Conservation (phyloP, 345 rosid species). For the Citrus glauca region DNA sequence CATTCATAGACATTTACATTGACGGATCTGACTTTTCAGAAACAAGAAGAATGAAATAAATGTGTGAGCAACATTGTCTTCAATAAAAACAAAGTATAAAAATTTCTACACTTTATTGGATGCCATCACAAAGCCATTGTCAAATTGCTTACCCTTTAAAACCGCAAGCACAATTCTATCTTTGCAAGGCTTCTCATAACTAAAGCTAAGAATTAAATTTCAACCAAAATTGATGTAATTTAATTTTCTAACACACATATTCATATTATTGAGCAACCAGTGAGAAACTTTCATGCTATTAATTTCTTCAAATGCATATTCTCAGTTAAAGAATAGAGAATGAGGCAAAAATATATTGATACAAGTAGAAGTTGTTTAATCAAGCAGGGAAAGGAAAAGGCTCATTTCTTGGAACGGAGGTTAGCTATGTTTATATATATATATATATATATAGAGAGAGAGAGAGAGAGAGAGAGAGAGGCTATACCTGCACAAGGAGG, state of each 20-base stretch:
- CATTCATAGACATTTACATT: neutral
- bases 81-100: neutral
- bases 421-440: neutral
- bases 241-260: neutral
- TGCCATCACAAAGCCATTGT: no score
- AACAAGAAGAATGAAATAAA: neutral
- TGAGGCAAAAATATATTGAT: constrained; percentile 2
- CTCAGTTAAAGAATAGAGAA: constrained; percentile 6
- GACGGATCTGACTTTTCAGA: neutral
- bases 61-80: neutral
- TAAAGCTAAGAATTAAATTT: neutral
- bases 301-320: neutral
- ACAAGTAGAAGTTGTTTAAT: neutral
- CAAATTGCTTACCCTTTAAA: no score
- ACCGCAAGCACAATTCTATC: neutral
- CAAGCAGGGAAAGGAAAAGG: neutral
- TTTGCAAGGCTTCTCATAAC: neutral
- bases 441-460: no score
- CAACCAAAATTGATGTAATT: neutral
- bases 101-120: neutral
- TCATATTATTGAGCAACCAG: neutral
- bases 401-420: neutral
- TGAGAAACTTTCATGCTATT: neutral
- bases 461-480: neutral
- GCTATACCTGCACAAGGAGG: constrained; percentile 87